phyloP scores from a whole-genome alignment of 192 early-diverging fungal species.

The Coemansia sp. region DNA sequence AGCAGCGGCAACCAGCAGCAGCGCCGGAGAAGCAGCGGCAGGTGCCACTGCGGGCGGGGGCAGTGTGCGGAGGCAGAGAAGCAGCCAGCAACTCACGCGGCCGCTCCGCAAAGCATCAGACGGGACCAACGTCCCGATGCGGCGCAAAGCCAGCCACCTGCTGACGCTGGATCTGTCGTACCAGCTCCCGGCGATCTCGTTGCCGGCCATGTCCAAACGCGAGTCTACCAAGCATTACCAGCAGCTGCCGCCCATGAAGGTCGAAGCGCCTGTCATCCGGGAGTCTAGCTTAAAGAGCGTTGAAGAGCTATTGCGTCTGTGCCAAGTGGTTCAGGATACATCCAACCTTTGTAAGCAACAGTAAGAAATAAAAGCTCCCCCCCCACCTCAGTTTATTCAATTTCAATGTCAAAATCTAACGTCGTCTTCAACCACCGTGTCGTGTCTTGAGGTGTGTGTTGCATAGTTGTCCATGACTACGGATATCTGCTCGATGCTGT shows the following conservation, averaged over 20 bases:
- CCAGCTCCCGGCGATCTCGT: background rate
- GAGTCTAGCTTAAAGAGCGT: background rate
- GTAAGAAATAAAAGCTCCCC: background rate
- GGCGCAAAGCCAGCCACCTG: conserved; percentile 4
- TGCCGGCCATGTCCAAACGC: conserved; percentile 3
- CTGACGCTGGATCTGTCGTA: conserved; percentile 7
- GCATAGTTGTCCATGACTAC: background rate
- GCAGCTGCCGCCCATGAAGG: background rate
- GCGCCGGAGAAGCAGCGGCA: background rate
- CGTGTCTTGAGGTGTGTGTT: conserved; percentile 11
- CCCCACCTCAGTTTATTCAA: background rate
- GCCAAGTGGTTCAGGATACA: background rate
- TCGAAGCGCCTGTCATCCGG: background rate
- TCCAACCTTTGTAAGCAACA: background rate
- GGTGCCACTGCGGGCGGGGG: background rate
- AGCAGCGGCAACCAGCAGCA: background rate
- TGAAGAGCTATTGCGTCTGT: conserved; percentile 4
- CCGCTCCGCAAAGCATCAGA: conserved; percentile 6
- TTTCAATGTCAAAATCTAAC: background rate
- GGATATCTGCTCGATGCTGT: background rate
- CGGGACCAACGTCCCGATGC: background rate
- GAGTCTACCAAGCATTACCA: background rate
- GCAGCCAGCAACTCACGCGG: background rate
- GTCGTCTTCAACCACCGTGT: conserved; percentile 18
- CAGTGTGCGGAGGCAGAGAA: background rate